A percentile compares a stretch with the other conserved stretches of the same genome.
Conservation (phyloP, 345 rosid species). For the Camelina neglecta region DNA sequence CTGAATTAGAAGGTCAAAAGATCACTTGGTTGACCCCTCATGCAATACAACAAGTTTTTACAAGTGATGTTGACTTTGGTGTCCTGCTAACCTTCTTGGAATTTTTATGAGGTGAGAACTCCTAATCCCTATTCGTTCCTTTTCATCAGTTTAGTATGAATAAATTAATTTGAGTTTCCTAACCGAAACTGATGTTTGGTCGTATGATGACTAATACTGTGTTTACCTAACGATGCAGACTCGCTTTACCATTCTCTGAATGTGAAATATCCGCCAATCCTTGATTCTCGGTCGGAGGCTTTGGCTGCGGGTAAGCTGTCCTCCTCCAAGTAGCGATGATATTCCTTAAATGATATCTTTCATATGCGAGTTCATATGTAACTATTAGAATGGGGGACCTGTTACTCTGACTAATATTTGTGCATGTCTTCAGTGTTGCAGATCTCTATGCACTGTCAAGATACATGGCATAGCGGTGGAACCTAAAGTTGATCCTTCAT, state of each 20-base stretch:
- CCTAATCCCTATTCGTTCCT: background rate
- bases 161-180: background rate
- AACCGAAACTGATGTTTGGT: background rate
- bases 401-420: conserved; percentile 4
- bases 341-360: background rate
- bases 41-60: conserved; percentile 75
- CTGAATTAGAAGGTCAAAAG: conserved; percentile 94
- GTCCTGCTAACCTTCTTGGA: too few species aligned
- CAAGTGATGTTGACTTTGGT: conserved; percentile 79
- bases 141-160: background rate
- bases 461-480: conserved; percentile 41
- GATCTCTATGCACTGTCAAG: conserved; percentile 50
- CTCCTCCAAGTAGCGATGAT: background rate
- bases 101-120: conserved; percentile 79
- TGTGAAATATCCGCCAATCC: conserved; percentile 89
- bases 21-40: conserved; percentile 97
- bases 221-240: conserved; percentile 62
- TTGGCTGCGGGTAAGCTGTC: conserved; percentile 70
- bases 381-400: background rate
- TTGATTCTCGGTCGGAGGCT: conserved; percentile 88
- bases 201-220: background rate
- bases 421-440: conserved; percentile 42
- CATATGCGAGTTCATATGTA: background rate
- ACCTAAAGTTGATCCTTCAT: conserved; percentile 49
- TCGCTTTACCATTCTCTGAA: conserved; percentile 78